phyloP scores from a whole-genome alignment of 345 rosid genomes.

The Murraya paniculata region DNA sequence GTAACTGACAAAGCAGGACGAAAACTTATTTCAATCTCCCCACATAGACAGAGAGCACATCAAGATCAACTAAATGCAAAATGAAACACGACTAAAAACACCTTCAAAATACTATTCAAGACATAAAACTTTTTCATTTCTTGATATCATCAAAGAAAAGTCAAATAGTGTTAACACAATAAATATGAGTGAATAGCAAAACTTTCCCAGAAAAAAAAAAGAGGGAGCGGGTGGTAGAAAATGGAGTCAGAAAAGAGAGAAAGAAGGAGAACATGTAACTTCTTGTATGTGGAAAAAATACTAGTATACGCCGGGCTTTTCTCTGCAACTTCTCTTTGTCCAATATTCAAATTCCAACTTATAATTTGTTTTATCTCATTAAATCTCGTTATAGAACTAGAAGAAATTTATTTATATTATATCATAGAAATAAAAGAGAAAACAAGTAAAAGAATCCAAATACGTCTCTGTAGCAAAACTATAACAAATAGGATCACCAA shows the following conservation, averaged over 20 bases:
- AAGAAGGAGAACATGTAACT: not conserved
- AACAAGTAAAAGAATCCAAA: not conserved
- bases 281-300: slow-evolving; percentile 5
- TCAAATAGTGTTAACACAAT: not conserved
- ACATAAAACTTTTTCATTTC: not conserved
- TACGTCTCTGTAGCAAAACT: not conserved
- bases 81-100: not conserved
- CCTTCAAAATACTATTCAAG: not conserved
- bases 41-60: not conserved
- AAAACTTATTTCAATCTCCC: not conserved
- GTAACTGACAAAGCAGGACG: not conserved
- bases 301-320: not conserved
- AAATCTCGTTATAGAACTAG: not conserved
- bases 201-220: not conserved
- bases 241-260: not conserved
- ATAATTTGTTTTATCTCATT: not conserved
- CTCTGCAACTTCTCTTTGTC: not conserved
- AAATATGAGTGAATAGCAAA: not conserved
- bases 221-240: not conserved
- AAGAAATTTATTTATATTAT: not conserved
- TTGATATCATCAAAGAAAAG: not conserved
- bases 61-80: not conserved
- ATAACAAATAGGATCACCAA: not conserved
- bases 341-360: not conserved
- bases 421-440: not conserved